A percentile compares a stretch with the other conserved stretches of the same genome.
Evolutionary conservation across 2,329 filamentous ascomycete genomes (phyloP).

Genomic region (Aspergillus transmontanensis): DNA sequence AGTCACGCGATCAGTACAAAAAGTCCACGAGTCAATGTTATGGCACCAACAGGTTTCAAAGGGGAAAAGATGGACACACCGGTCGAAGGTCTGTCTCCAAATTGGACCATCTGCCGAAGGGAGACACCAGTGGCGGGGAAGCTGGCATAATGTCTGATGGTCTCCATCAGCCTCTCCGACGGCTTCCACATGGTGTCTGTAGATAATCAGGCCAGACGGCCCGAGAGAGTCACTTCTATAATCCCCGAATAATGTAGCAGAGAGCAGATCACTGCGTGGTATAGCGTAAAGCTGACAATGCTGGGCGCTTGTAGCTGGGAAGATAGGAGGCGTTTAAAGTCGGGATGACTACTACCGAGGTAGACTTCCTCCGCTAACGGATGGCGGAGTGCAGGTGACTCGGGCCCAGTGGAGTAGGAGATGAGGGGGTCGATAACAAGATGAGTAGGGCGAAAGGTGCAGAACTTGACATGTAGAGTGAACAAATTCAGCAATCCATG

Average conservation of each 20-base stretch:
- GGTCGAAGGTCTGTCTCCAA: constrained; percentile 89
- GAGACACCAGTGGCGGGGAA: constrained; percentile 97
- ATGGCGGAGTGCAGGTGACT: neutral
- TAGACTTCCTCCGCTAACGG: constrained; percentile 21
- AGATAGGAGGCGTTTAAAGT: neutral
- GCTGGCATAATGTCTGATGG: constrained; percentile 94
- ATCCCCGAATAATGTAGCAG: neutral
- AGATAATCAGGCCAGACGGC: constrained; percentile 31
- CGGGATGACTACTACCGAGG: constrained; percentile 14
- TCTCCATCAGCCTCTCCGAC: constrained; percentile 88
- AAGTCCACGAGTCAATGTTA: constrained; percentile 7
- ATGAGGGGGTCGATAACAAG: constrained; percentile 8
- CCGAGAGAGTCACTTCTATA: constrained; percentile 13
- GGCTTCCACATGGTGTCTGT: constrained; percentile 79
- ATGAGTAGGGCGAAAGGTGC: neutral
- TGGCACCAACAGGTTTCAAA: neutral
- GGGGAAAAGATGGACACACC: constrained; percentile 55
- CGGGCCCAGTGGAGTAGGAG: constrained; percentile 20
- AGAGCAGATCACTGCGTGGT: constrained; percentile 2
- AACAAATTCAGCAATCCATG: neutral
- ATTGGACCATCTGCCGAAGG: constrained; percentile 98
- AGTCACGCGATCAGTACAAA: constrained; percentile 18
- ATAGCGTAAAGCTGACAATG: constrained; percentile 1
- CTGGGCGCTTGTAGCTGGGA: constrained; percentile 6
- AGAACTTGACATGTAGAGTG: neutral